Evolutionary conservation across 768 basidiomycete species (phyloP).

Genomic region (Nidularia sp.): DNA sequence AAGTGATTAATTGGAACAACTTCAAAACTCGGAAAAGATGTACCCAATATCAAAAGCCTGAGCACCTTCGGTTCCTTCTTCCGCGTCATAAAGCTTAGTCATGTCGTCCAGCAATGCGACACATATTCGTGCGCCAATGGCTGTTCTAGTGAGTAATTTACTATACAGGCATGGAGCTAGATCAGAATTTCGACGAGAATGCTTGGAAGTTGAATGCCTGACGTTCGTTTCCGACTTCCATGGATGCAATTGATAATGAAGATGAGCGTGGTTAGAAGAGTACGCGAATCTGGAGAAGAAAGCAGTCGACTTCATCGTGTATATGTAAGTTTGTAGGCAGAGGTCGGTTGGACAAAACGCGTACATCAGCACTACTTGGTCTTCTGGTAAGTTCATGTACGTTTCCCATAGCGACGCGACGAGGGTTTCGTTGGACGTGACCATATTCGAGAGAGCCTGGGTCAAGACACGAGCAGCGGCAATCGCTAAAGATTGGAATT

Average conservation of each 20-base stretch:
- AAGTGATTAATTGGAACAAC: background rate
- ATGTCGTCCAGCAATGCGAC: conserved; percentile 68
- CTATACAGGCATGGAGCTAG: conserved; percentile 21
- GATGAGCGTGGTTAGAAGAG: conserved; percentile 58
- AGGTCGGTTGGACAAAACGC: conserved; percentile 10
- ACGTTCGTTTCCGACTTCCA: conserved; percentile 54
- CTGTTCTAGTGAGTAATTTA: conserved; percentile 45
- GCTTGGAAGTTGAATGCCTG: conserved; percentile 12
- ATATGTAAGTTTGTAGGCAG: conserved; percentile 4
- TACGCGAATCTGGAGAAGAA: conserved; percentile 59
- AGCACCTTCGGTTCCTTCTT: conserved; percentile 59
- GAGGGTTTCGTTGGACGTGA: conserved; percentile 66
- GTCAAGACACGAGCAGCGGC: conserved; percentile 61
- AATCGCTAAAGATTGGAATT: conserved; percentile 40
- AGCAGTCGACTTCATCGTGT: conserved; percentile 47
- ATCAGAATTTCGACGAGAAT: background rate
- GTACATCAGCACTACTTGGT: conserved; percentile 74
- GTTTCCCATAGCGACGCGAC: conserved; percentile 57
- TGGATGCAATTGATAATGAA: conserved; percentile 73
- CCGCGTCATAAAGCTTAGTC: conserved; percentile 64
- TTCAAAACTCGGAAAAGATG: conserved; percentile 9
- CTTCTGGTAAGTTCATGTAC: conserved; percentile 66
- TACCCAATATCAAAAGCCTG: conserved; percentile 79
- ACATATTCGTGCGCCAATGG: conserved; percentile 61
- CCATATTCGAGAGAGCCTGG: conserved; percentile 80